Evolutionary conservation across 768 basidiomycete genomes (phyloP).

Genomic region (Trametes maxima): DNA sequence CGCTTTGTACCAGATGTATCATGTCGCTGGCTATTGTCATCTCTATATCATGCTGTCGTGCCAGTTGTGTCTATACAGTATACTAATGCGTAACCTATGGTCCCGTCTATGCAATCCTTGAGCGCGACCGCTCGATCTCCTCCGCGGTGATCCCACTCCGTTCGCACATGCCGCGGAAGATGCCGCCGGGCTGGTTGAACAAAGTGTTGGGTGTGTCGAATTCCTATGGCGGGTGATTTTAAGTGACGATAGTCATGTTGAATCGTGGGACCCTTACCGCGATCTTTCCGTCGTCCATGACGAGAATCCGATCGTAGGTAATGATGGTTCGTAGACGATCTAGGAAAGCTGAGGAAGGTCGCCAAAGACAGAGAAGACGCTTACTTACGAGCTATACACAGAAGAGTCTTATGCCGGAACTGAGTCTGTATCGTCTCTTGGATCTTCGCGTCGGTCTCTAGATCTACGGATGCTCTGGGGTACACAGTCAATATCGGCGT

Average conservation of each 20-base stretch:
- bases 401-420: slow-evolving; percentile 51
- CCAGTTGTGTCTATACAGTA: slow-evolving; percentile 7
- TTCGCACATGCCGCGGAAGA: slow-evolving; percentile 67
- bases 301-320: slow-evolving; percentile 68
- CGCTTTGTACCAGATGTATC: background rate
- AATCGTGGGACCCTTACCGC: slow-evolving; percentile 38
- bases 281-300: slow-evolving; percentile 65
- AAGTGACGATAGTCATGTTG: background rate
- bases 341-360: background rate
- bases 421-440: slow-evolving; percentile 46
- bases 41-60: slow-evolving; percentile 14
- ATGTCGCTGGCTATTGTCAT: background rate
- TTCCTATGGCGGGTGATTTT: slow-evolving; percentile 35
- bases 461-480: slow-evolving; percentile 42
- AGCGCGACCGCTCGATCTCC: slow-evolving; percentile 43
- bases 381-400: slow-evolving; percentile 48
- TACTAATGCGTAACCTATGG: background rate
- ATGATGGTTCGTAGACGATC: slow-evolving; percentile 57
- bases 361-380: background rate
- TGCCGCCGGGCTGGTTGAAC: slow-evolving; percentile 44
- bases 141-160: slow-evolving; percentile 50
- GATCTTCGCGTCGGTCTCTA: slow-evolving; percentile 56
- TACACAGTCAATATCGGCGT: background rate
- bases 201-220: slow-evolving; percentile 54
- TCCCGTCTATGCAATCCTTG: slow-evolving; percentile 10